A percentile compares a stretch with the other conserved stretches of the same genome.
These are phyloP conservation scores for Ceratobasidium sp. DNA, from an alignment of 1,284 basidiomycete genomes.

Conservation along the genomic window DNA sequence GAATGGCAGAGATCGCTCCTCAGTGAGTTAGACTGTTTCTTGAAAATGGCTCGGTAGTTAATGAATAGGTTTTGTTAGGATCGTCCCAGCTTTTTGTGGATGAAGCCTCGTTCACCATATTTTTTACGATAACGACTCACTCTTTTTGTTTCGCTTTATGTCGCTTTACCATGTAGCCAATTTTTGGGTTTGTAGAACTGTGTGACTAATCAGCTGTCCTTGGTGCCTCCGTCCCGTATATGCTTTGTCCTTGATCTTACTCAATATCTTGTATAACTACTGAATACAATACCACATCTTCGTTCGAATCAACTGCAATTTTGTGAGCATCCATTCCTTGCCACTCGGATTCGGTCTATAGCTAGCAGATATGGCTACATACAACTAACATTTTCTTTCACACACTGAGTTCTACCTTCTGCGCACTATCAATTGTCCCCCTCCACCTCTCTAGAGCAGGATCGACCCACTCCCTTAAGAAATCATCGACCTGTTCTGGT, in stretches of 20 bases:
- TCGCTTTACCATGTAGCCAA: slow-evolving; percentile 1
- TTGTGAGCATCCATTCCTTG: background rate
- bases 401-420: slow-evolving; percentile 45
- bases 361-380: background rate
- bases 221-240: background rate
- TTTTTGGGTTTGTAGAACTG: background rate
- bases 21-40: background rate
- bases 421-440: slow-evolving; percentile 67
- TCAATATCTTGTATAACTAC: background rate
- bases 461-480: slow-evolving; percentile 86
- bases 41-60: background rate
- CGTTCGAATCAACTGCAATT: background rate
- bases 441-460: slow-evolving; percentile 79
- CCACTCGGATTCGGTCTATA: too few species aligned
- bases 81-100: slow-evolving; percentile 9
- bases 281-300: background rate
- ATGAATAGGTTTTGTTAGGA: background rate
- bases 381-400: slow-evolving; percentile 29
- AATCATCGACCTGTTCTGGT: slow-evolving; percentile 91
- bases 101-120: background rate
- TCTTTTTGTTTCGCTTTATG: slow-evolving; percentile 5
- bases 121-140: slow-evolving; percentile 1
- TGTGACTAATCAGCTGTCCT: background rate
- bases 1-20: slow-evolving; percentile 19
- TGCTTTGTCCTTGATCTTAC: background rate